Base-by-base conservation (phyloP, 768 basidiomycete genomes). In the Psilocybe cubensis region DNA sequence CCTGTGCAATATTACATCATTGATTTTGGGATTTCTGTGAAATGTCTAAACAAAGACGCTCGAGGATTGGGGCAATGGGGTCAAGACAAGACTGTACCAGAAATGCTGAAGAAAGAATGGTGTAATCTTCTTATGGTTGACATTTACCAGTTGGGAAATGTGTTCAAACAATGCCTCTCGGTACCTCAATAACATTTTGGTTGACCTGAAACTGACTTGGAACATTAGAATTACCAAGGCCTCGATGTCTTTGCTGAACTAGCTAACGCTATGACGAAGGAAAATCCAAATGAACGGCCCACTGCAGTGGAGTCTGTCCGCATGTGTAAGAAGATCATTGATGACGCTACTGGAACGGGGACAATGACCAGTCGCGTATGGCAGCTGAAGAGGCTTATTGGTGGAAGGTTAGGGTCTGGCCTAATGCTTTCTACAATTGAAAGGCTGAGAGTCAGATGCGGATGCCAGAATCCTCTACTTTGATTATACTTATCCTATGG, bases 81-180 rank as follows among this genome's bases (percentile, higher is more conserved):
- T 0, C 70, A 70, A 45, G 69, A 70, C 29, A 35, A 43, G 17
- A 60, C 64, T 8, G 69, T 68, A 14, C 72, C 73, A 0, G 71
- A 74, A 56, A 52, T 69, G 20, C 64, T 62, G 9, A 18, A n/a
- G 4, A 40, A 44, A n/a, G 35, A 44, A 3, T 63, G 59, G 2
- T 71, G 64, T 25, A 61, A 74, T 49, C 66, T 67, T 1, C 72
- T 70, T 57, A 64, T 57, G 24, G 59, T 69, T 2, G 73, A 73
- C 54, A 52, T 73, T 1, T 73, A 68, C 43, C 66, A 69, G 29
- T 49, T 74, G 5, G 70, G 72, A 4, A 65, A 63, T 35, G 58
- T 62, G 1, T 12, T 68, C 12, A 44, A 50, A 17, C 49, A 24
- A n/a, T 35, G 45, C 31, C 50, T 54, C 3, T 20, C 35, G 29